Base-by-base conservation (phyloP, 768 basidiomycete species). In the Hirschioporus abietinus region DNA sequence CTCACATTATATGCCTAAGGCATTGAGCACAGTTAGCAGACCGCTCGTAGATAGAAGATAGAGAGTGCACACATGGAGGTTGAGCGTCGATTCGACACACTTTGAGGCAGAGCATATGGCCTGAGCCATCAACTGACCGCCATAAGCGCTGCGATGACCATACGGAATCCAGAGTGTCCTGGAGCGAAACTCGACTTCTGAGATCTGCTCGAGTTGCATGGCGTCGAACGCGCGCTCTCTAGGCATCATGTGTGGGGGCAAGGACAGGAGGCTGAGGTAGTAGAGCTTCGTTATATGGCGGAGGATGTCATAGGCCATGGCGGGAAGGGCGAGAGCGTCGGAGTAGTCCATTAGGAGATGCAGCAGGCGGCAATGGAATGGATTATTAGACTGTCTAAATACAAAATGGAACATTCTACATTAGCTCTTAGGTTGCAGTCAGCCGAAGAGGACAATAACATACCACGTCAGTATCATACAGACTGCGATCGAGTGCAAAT, bases 101-200 rank as follows among this genome's bases (percentile, higher is more conserved):
- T 87, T 88, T 15, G 91, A 92, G 0, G 93, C 93, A 1, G 91
- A 84, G 18, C 92, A 88, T 30, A 95, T 78, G 6, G 92, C 93
- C 72, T 95, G 93, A 36, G 90, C 92, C 70, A 95, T 93, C 66
- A 95, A 92, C 76, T 94, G 92, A 1, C 93, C 93, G 68, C 93
- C 93, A 71, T 92, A 95, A 15, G 92, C 92, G n/a, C 92, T 91
- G 61, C 93, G 81, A 20, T 84, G 82, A 20, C 80, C 77, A 8
- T 75, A 69, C 0, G 90, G 92, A n/a, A 86, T 60, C 79, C 83
- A 89, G 1, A 94, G 79, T 0, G 85, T 86, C 71, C 88, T 91
- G 1, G 91, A 93, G n/a, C 92, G 88, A 72, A 88, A 94, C 57
- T 93, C 77, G 73, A 90, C 89, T 61, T 82, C 81, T 69, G 93